Conservation (phyloP, 495 filamentous ascomycete species). For the Talaromyces liani region DNA sequence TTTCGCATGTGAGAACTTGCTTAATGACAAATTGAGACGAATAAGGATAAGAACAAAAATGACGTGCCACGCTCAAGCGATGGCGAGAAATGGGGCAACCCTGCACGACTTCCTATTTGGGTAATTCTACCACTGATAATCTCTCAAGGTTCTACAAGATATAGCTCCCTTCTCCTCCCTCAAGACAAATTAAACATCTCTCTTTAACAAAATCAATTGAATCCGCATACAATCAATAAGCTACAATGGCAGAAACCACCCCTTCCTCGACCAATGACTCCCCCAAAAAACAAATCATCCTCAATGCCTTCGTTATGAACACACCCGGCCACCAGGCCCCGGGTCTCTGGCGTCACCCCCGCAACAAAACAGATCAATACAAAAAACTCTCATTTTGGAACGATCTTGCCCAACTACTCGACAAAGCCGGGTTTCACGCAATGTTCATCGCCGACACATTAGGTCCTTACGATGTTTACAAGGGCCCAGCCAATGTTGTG, state of each 20-base stretch:
- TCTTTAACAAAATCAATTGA: neutral
- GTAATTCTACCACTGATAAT: neutral
- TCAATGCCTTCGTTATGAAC: conserved; percentile 52
- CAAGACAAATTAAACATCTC: neutral
- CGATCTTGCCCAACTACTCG: conserved; percentile 47
- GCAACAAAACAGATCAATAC: conserved; percentile 45
- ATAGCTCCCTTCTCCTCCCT: neutral
- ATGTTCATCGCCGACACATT: conserved; percentile 52
- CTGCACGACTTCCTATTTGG: neutral
- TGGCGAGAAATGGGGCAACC: conserved; percentile 10
- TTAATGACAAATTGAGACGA: neutral
- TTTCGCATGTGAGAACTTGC: too few relatives aligned
- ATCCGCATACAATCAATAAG: conserved; percentile 3
- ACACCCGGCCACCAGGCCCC: conserved; percentile 49
- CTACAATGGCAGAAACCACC: conserved; percentile 8
- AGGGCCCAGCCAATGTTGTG: conserved; percentile 21
- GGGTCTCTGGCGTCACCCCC: conserved; percentile 48
- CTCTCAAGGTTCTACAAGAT: neutral
- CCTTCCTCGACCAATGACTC: neutral
- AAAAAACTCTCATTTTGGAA: conserved; percentile 49
- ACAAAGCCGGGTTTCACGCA: conserved; percentile 52
- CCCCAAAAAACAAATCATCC: conserved; percentile 44
- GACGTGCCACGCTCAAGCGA: conserved; percentile 13
- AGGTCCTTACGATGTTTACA: conserved; percentile 28
- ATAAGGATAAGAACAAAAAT: conserved; percentile 2